These are phyloP conservation scores for Fusarium xylarioides DNA, from an alignment of 2,329 filamentous ascomycete genomes.

Conservation along the genomic window DNA sequence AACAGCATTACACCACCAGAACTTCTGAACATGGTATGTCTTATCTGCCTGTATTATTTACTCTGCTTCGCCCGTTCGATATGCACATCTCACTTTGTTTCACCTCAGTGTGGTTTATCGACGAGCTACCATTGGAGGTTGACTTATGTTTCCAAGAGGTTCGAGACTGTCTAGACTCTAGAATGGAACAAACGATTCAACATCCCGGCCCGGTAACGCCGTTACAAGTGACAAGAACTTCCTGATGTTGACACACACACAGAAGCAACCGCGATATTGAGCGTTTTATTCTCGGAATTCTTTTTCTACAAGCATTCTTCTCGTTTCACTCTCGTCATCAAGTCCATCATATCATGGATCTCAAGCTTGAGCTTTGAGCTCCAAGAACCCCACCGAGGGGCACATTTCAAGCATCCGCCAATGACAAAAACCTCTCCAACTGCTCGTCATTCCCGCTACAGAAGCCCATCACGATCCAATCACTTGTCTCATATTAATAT, in stretches of 20 bases:
- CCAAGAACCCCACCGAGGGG: conserved; percentile 35
- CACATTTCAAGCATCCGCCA: conserved; percentile 15
- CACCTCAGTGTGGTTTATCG: conserved; percentile 20
- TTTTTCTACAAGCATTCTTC: neutral
- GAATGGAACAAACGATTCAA: conserved; percentile 1
- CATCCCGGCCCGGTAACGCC: conserved; percentile 30
- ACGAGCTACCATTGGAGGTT: conserved; percentile 27
- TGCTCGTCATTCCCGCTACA: conserved; percentile 25
- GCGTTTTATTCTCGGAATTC: neutral
- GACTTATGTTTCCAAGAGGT: conserved; percentile 1
- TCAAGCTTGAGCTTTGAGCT: conserved; percentile 1
- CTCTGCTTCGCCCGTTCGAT: neutral
- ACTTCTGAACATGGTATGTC: neutral
- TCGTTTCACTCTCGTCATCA: neutral
- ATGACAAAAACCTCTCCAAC: conserved; percentile 18
- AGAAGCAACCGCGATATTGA: neutral
- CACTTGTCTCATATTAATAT: conserved; percentile 28
- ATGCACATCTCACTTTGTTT: neutral
- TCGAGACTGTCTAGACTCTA: conserved; percentile 28
- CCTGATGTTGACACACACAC: conserved; percentile 9
- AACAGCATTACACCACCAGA: neutral
- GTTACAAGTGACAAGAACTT: conserved; percentile 26
- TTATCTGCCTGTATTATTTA: neutral
- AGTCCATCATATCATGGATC: conserved; percentile 26
- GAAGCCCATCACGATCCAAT: conserved; percentile 33